These are phyloP conservation scores for Monascus purpureus DNA, from an alignment of 495 filamentous ascomycete genomes.

Conservation along the genomic window DNA sequence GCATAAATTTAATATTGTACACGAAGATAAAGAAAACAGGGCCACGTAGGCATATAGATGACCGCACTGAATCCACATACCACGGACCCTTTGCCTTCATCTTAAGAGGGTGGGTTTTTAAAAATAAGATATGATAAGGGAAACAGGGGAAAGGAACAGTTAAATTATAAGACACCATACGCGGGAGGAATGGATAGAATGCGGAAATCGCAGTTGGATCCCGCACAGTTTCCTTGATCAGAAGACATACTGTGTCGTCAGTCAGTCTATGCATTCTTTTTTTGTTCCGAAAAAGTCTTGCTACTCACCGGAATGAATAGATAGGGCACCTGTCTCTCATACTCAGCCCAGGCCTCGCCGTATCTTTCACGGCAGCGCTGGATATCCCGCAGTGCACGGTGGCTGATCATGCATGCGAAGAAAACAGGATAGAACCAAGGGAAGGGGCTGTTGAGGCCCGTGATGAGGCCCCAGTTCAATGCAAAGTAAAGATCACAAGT, in stretches of 20 bases:
- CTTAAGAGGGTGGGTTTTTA: no score
- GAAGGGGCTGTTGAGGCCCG: constrained; percentile 65
- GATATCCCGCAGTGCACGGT: constrained; percentile 78
- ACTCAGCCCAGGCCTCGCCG: constrained; percentile 83
- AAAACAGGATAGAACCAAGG: constrained; percentile 97
- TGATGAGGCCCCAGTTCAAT: constrained; percentile 49
- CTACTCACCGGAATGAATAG: constrained; percentile 83
- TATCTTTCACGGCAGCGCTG: constrained; percentile 76
- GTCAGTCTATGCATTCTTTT: background rate
- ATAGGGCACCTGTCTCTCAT: constrained; percentile 77
- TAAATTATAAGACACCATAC: no score
- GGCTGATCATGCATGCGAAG: constrained; percentile 81
- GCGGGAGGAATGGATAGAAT: no score
- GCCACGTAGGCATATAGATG: background rate
- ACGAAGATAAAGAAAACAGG: constrained; percentile 1
- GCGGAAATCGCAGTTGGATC: no score
- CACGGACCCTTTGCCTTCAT: no score
- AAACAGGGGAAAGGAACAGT: no score
- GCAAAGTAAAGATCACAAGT: constrained; percentile 77
- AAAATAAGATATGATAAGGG: no score
- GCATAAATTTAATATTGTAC: background rate
- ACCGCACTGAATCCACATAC: no score
- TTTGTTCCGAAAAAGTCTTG: background rate
- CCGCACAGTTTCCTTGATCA: no score
- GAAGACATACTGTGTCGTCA: constrained; percentile 18